phyloP scores from a whole-genome alignment of 768 basidiomycete species.

The Piloderma croceum region DNA sequence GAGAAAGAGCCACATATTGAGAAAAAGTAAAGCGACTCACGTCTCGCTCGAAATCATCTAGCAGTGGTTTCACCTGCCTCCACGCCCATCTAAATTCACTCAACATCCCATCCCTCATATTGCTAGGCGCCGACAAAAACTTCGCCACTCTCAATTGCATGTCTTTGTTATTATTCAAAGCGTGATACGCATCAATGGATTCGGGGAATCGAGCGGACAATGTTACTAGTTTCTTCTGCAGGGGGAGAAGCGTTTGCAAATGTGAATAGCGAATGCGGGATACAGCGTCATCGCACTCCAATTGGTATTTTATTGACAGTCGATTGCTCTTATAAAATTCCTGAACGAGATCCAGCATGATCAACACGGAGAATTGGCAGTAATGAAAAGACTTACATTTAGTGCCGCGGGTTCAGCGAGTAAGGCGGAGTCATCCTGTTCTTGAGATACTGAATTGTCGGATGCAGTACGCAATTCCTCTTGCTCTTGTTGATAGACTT shows the following conservation, averaged over 20 bases:
- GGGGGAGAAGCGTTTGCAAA: slow-evolving; percentile 18
- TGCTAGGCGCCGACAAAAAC: slow-evolving; percentile 30
- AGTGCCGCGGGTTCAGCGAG: no score
- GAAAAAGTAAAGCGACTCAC: no score
- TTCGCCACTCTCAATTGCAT: slow-evolving; percentile 45
- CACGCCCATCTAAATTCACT: slow-evolving; percentile 48
- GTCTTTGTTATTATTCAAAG: slow-evolving; percentile 33
- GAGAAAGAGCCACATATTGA: no score
- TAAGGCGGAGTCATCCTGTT: no score
- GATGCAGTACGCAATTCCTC: slow-evolving; percentile 13
- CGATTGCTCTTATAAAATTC: slow-evolving; percentile 14
- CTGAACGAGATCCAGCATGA: slow-evolving; percentile 12
- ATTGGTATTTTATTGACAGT: slow-evolving; percentile 16
- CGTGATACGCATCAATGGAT: slow-evolving; percentile 22
- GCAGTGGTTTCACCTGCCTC: slow-evolving; percentile 41
- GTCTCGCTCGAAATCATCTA: slow-evolving; percentile 33
- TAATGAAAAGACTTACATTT: slow-evolving; percentile 9
- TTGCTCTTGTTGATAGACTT: slow-evolving; percentile 30
- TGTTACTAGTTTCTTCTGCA: slow-evolving; percentile 8
- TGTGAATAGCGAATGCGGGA: slow-evolving; percentile 26
- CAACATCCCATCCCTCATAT: slow-evolving; percentile 42
- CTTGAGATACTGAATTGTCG: slow-evolving; percentile 23
- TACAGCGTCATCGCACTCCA: slow-evolving; percentile 25
- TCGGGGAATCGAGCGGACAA: slow-evolving; percentile 31
- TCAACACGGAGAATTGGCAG: neutral